Base-by-base conservation (phyloP, 2,329 filamentous ascomycete species). In the Cercospora sojina region DNA sequence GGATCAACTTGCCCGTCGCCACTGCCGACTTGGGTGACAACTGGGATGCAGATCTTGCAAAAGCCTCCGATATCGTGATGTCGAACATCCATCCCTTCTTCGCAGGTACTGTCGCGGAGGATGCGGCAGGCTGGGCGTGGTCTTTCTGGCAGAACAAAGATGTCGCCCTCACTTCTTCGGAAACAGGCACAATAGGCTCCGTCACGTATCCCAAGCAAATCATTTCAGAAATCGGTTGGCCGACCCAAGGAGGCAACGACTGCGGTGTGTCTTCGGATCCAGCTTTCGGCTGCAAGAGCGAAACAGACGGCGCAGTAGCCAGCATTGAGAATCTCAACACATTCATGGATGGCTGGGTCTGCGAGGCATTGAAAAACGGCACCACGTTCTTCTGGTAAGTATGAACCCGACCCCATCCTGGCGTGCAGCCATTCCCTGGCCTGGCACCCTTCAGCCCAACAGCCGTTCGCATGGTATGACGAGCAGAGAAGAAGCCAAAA, bases 41-140 rank as follows among this genome's bases (percentile, higher is more conserved):
- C 74, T 98, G 94, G 94, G 90, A 88, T 2, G 75, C 84, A 0
- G 82, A 84, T 1, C 86, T 98, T 18, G 91, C 90, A 0, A 73
- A 80, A 3, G 84, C 87, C 60, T 91, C 92, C 49, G 93, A 98
- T 78, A 89, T 91, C 74, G 88, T 98, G 79, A 97, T 98, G 93
- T 90, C 92, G 72, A 98, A 98, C 76, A 91, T 98, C 63, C 95
- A 98, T 77, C 94, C 95, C 0, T 97, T 98, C 84, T 98, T 98
- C 76, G 91, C 89, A 0, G 94, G 94, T 56, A 87, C 92, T 12
- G 82, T 85, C 0, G 89, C 88, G 2, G 81, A 86, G 2, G 77
- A 85, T 1, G 92, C 92, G 0, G 89, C 93, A 0, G 80, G 77
- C 7, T 98, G 94, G 94, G 96, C 94, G 0, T 91, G 84, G 80